These are phyloP conservation scores for Ruellia speciosa DNA, from an alignment of 305 asterid genomes.

Conservation along the genomic window DNA sequence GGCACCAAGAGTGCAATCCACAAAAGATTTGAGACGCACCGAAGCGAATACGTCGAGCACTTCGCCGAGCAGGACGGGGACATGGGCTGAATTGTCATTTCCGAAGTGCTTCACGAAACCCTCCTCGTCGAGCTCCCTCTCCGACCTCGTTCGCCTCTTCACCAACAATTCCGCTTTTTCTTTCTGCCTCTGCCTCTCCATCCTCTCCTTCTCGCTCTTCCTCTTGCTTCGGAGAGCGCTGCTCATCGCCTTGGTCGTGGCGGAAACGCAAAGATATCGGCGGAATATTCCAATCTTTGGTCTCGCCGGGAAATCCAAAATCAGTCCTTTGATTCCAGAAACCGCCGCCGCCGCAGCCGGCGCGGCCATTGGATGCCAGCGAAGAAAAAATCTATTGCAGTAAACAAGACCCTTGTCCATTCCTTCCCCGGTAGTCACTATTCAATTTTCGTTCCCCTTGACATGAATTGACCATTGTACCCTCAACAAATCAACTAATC, in stretches of 20 bases:
- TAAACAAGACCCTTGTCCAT: too few relatives aligned
- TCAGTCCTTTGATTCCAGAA: too few relatives aligned
- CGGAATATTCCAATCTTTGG: neutral
- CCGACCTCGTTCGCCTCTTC: slow-evolving; percentile 83
- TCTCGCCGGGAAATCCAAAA: too few relatives aligned
- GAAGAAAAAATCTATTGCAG: too few relatives aligned
- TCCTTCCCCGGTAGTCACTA: too few relatives aligned
- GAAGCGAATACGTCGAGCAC: slow-evolving; percentile 72
- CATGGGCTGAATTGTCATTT: slow-evolving; percentile 50
- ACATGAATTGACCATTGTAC: neutral
- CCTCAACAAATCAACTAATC: neutral
- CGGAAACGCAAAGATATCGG: slow-evolving; percentile 14
- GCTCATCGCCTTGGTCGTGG: slow-evolving; percentile 19
- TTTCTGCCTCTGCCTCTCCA: slow-evolving; percentile 25
- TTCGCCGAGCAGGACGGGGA: slow-evolving; percentile 86
- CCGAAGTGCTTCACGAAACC: slow-evolving; percentile 43
- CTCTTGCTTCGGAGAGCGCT: slow-evolving; percentile 23
- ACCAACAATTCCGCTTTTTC: slow-evolving; percentile 35
- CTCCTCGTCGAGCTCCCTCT: slow-evolving; percentile 60
- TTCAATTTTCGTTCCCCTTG: too few relatives aligned
- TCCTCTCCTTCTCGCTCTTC: slow-evolving; percentile 16
- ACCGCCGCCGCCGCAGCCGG: too few relatives aligned
- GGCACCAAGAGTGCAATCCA: slow-evolving; percentile 93
- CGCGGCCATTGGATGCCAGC: too few relatives aligned
- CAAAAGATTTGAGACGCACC: slow-evolving; percentile 54